Conservation (phyloP, 2,329 filamentous ascomycete genomes). For the Monilinia aucupariae region DNA sequence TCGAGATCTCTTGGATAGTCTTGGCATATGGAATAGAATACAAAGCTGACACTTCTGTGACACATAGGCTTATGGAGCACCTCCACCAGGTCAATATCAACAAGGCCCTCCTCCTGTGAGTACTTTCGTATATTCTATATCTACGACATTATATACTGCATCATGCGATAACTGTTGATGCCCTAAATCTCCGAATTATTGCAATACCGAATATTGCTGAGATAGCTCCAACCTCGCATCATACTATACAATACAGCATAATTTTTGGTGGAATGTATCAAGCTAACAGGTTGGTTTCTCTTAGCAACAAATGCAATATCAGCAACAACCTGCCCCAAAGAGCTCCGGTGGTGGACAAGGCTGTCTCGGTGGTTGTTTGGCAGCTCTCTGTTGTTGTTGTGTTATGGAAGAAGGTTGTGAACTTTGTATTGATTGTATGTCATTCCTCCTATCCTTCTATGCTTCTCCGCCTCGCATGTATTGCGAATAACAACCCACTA, state of each 20-base stretch:
- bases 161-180: not conserved
- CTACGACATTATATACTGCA: not conserved
- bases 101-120: slow-evolving; percentile 19
- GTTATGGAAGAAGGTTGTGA: slow-evolving; percentile 48
- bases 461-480: not conserved
- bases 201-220: not conserved
- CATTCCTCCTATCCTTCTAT: slow-evolving; percentile 12
- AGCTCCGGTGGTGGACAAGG: slow-evolving; percentile 38
- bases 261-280: not conserved
- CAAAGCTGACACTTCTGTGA: slow-evolving; percentile 13
- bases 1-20: slow-evolving; percentile 4
- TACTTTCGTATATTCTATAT: not conserved
- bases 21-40: slow-evolving; percentile 6
- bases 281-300: slow-evolving; percentile 23
- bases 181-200: not conserved
- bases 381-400: slow-evolving; percentile 47
- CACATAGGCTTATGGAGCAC: slow-evolving; percentile 17
- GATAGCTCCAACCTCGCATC: not conserved
- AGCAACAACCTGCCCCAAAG: slow-evolving; percentile 39
- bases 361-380: slow-evolving; percentile 44
- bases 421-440: slow-evolving; percentile 43
- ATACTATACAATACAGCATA: not conserved
- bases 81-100: slow-evolving; percentile 23
- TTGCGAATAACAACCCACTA: not conserved
- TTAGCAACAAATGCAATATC: slow-evolving; percentile 42